These are phyloP conservation scores for Neurospora tetraspora DNA, from an alignment of 495 filamentous ascomycete genomes.

Conservation along the genomic window DNA sequence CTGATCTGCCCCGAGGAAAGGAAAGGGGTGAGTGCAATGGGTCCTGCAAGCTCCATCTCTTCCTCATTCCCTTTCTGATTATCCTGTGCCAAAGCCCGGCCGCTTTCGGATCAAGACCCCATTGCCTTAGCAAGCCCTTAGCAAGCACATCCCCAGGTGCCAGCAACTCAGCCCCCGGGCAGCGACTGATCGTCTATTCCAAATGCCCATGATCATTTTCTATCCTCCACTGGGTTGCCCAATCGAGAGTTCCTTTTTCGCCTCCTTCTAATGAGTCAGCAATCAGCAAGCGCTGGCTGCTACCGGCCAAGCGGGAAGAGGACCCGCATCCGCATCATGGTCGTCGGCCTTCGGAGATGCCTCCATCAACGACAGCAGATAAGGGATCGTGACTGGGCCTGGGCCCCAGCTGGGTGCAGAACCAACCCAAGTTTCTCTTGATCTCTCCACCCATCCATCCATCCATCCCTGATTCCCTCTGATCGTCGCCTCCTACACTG, in stretches of 20 bases:
- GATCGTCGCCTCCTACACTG: not conserved
- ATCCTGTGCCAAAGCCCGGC: not conserved
- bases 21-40: not conserved
- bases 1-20: not conserved
- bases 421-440: not conserved
- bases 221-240: not conserved
- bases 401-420: not conserved
- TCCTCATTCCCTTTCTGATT: not conserved
- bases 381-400: not conserved
- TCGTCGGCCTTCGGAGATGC: not conserved
- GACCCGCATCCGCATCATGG: not conserved
- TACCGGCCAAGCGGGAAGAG: not conserved
- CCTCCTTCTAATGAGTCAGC: not conserved
- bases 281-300: not conserved
- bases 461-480: not conserved
- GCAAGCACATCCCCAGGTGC: not conserved
- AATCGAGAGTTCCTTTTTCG: not conserved
- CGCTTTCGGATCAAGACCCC: not conserved
- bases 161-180: not conserved
- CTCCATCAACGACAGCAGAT: not conserved
- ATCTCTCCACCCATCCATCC: not conserved
- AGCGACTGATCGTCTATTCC: not conserved
- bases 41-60: not conserved
- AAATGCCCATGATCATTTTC: not conserved
- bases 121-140: not conserved